Evolutionary conservation across 2,329 filamentous ascomycete genomes (phyloP), one percentile per base, ranked within the genome.

Genomic region (Calonectria fujianensis): DNA sequence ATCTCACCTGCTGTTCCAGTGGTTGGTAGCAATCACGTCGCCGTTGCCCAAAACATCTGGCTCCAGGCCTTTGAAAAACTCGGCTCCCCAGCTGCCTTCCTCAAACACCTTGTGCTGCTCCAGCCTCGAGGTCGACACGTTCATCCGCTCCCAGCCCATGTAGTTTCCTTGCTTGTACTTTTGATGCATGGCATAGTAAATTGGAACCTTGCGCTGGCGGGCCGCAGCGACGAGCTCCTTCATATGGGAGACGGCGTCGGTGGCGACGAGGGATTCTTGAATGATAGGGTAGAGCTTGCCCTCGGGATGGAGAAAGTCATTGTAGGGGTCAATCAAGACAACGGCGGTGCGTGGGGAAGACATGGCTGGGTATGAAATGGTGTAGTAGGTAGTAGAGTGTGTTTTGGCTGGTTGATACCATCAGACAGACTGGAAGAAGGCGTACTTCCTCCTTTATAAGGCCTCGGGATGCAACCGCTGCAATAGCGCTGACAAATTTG

Each of bases 241-340:
- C 13, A 73, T 1, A 32, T 69, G 64, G 9, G 31, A 13, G 4
- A 39, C 16, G 2, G 70, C 69, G 27, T 37, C 73, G 31, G 59
- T 77, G 39, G 69, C 27, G 31, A 32, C 59, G 18, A 77, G 13
- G 4, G 61, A 66, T 59, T 66, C 50, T 3, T 31, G 29, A 3
- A 66, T 18, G 9, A 7, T 13, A 27, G 45, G 24, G 27, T 72
- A 72, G 16, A 72, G 6, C 18, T 77, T 78, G 37, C 77, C 77
- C 0, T 77, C 57, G 2, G 75, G 67, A 16, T 78, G 77, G 16
- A 78, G 29, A 41, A 77, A 78, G 8, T 78, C 77, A 61, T 78
- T 78, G 45, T 76, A 75, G 16, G 74, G 75, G 45, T 78, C 77
- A 57, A 77, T 73, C 8, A 78, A 74, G 9, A 78, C 39, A 41